Evolutionary conservation across 2,329 filamentous ascomycete genomes (phyloP).

Genomic region (Pestalotiopsis sp.): DNA sequence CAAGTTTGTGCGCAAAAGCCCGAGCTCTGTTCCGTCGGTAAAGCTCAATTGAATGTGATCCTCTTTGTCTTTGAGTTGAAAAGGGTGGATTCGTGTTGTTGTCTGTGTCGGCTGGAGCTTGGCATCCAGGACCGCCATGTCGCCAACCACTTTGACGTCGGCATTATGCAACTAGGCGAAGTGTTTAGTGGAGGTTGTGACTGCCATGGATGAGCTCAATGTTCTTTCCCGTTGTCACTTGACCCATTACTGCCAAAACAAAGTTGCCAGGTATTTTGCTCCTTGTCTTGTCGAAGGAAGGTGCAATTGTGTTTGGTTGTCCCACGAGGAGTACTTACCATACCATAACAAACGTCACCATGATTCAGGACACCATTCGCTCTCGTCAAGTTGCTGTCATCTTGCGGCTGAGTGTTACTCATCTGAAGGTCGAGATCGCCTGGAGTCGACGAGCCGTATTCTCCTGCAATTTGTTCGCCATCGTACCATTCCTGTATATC

Average conservation of each 20-base stretch:
- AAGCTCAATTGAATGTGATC: conserved; percentile 10
- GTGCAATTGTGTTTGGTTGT: neutral
- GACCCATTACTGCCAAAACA: neutral
- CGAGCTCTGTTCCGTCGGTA: conserved; percentile 3
- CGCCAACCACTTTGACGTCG: conserved; percentile 8
- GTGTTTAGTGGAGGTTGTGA: neutral
- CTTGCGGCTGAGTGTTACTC: neutral
- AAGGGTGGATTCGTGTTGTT: neutral
- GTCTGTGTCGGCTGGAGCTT: conserved; percentile 1
- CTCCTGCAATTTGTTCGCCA: neutral
- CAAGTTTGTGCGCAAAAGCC: neutral
- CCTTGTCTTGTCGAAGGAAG: neutral
- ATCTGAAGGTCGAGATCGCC: neutral
- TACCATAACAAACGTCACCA: conserved; percentile 2
- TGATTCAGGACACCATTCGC: neutral
- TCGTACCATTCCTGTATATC: conserved; percentile 3
- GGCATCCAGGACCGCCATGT: conserved; percentile 2
- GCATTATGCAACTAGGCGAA: conserved; percentile 5
- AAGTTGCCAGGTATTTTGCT: neutral
- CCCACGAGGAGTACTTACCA: neutral
- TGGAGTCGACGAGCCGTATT: neutral
- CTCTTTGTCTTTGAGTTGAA: neutral
- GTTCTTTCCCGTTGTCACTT: neutral
- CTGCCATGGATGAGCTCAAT: neutral
- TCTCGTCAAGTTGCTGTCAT: neutral